phyloP scores from a whole-genome alignment of 108 stramenopile species.

The Nannochloropsis gaditana region DNA sequence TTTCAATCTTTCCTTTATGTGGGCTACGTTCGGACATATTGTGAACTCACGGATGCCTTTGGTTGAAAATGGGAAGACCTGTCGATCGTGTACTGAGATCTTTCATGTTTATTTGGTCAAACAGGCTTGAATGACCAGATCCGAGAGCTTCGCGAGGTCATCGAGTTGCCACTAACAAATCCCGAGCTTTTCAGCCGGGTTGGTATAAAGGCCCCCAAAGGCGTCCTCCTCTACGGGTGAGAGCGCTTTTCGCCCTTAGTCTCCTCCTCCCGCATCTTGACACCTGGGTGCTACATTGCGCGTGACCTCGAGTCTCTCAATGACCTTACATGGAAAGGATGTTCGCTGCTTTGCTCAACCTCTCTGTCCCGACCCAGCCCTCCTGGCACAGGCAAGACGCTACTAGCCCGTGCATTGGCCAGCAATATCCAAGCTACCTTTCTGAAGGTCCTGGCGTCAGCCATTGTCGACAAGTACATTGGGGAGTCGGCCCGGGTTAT shows the following conservation, averaged over 20 bases:
- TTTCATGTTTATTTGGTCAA: not conserved
- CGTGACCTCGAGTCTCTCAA: not conserved
- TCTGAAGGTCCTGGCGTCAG: slow-evolving; percentile 86
- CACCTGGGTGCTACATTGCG: not conserved
- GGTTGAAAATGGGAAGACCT: not conserved
- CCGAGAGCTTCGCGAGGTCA: slow-evolving; percentile 83
- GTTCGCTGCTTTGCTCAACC: slow-evolving; percentile 57
- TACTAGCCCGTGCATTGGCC: slow-evolving; percentile 86
- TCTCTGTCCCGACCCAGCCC: slow-evolving; percentile 70
- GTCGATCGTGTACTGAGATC: not conserved
- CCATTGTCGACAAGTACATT: slow-evolving; percentile 99
- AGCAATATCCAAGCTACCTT: slow-evolving; percentile 94
- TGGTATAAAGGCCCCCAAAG: slow-evolving; percentile 82
- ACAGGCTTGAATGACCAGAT: slow-evolving; percentile 75
- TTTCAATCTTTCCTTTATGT: not conserved
- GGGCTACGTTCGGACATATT: not conserved
- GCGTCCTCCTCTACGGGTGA: slow-evolving; percentile 31
- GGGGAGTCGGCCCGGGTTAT: slow-evolving; percentile 96
- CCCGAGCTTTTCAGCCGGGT: slow-evolving; percentile 95
- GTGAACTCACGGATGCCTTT: no score
- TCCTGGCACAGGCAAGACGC: slow-evolving; percentile 88
- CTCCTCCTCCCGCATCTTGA: not conserved
- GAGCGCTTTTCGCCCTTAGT: slow-evolving; percentile 56
- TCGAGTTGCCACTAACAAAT: slow-evolving; percentile 97
- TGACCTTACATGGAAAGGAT: not conserved